Evolutionary conservation across 805 yeast species (phyloP), one percentile per base, ranked within the genome.

Genomic region (Brettanomyces nanus): DNA sequence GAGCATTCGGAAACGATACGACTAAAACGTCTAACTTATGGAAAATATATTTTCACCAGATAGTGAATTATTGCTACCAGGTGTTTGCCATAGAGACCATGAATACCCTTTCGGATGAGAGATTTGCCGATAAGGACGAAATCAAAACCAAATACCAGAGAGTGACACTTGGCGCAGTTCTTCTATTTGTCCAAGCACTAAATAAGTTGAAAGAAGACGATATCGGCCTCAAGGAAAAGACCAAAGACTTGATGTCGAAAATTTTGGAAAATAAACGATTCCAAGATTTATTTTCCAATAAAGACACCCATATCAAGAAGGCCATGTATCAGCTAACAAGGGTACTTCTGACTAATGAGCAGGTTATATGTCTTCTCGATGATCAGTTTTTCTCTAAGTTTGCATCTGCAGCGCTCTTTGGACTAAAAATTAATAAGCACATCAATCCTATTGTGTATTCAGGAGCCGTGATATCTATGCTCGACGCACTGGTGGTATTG

Each of bases 71-170:
- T 42, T 63, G 75, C 10, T 61, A 65, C 31, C 74, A 77, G 26
- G 64, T 74, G 0, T 49, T 85, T 6, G 56, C 69, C 13, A 54
- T 61, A 23, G 95, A 87, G 53, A 63, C 74, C 3, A 69, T 68
- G 4, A 76, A 71, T 13, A 71, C 86, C 1, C 56, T 89, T 17
- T 77, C 89, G 2, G 96, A 89, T 49, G 82, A 79, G 51, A 65
- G 95, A 39, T 77, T 74, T 47, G 71, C 77, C 15, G 69, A 76
- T 3, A 70, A 69, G 35, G 84, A 78, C 32, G 95, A 86, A 42
- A 69, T 84, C 1, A 63, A 64, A 21, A 59, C 76, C 15, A 85
- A 84, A 53, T 84, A 77, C 51, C 64, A 67, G 21, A 62, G 94
- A 41, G 67, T 80, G 3, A 51, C 76, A 13, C 65, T 68, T 27